A percentile compares a stretch with the other conserved stretches of the same genome.
Conservation (phyloP, 306 rosid genomes). For the Begonia loranthoides region DNA sequence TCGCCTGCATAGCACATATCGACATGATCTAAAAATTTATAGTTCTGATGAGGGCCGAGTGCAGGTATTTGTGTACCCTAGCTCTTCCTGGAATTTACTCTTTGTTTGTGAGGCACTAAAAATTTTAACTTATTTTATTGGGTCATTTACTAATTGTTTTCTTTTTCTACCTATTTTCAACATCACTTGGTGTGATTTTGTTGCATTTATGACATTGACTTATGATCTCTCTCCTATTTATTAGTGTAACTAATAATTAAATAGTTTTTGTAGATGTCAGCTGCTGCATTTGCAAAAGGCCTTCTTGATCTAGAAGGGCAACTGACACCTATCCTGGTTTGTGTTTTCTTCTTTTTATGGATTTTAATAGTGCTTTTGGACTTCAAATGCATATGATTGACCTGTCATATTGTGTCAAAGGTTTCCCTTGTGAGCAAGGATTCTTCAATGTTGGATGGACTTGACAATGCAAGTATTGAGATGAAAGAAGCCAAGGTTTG, state of each 20-base stretch:
- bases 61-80: slow-evolving; percentile 40
- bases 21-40: slow-evolving; percentile 94
- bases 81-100: no score
- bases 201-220: neutral
- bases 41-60: slow-evolving; percentile 99
- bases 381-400: slow-evolving; percentile 20
- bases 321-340: slow-evolving; percentile 91
- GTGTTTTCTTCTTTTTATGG: slow-evolving; percentile 16
- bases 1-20: slow-evolving; percentile 96
- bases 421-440: slow-evolving; percentile 99
- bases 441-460: slow-evolving; percentile 99
- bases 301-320: slow-evolving; percentile 97
- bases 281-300: slow-evolving; percentile 99
- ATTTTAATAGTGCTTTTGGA: slow-evolving; percentile 8
- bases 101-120: no score
- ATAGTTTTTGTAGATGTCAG: slow-evolving; percentile 77
- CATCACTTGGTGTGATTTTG: no score
- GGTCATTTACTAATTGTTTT: neutral
- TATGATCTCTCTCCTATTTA: slow-evolving; percentile 10
- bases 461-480: slow-evolving; percentile 89
- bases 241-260: slow-evolving; percentile 12
- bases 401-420: slow-evolving; percentile 24
- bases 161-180: no score
- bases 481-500: slow-evolving; percentile 90
- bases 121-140: neutral